Evolutionary conservation across 1,139 yeast species (phyloP).

Genomic region (Debaryomyces sp.): DNA sequence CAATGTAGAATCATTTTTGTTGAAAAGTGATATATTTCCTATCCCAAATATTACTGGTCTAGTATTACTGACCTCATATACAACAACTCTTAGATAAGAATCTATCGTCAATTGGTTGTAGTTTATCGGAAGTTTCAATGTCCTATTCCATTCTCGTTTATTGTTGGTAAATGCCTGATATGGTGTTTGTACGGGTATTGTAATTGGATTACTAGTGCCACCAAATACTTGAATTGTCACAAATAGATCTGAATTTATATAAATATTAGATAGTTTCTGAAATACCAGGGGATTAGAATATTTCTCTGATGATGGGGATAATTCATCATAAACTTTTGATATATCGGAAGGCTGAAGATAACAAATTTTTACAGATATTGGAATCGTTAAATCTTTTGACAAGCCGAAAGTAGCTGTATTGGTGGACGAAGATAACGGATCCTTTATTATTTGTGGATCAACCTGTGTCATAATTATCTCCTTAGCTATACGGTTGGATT

Average conservation of each 20-base stretch:
- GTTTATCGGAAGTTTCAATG: slow-evolving; percentile 70
- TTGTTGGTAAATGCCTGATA: slow-evolving; percentile 59
- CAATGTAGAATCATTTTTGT: slow-evolving; percentile 32
- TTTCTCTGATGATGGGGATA: slow-evolving; percentile 55
- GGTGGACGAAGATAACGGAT: slow-evolving; percentile 8
- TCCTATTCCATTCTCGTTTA: slow-evolving; percentile 50
- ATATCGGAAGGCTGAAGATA: slow-evolving; percentile 30
- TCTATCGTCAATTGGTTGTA: slow-evolving; percentile 69
- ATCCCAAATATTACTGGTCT: slow-evolving; percentile 55
- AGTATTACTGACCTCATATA: slow-evolving; percentile 67
- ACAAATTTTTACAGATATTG: slow-evolving; percentile 43
- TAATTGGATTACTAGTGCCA: slow-evolving; percentile 58
- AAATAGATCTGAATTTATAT: slow-evolving; percentile 60
- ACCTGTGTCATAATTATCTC: not conserved
- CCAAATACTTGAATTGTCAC: slow-evolving; percentile 62
- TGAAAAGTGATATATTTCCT: slow-evolving; percentile 63
- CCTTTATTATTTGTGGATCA: slow-evolving; percentile 5
- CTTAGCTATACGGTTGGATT: not conserved
- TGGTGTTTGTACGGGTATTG: slow-evolving; percentile 68
- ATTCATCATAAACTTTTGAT: slow-evolving; percentile 23
- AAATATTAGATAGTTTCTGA: slow-evolving; percentile 52
- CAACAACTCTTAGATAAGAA: slow-evolving; percentile 59
- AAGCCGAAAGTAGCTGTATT: slow-evolving; percentile 68
- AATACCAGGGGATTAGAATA: slow-evolving; percentile 56
- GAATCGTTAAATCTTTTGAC: slow-evolving; percentile 69